Conservation (phyloP, 169 alveolate species). For the Plasmodium vinckei region DNA sequence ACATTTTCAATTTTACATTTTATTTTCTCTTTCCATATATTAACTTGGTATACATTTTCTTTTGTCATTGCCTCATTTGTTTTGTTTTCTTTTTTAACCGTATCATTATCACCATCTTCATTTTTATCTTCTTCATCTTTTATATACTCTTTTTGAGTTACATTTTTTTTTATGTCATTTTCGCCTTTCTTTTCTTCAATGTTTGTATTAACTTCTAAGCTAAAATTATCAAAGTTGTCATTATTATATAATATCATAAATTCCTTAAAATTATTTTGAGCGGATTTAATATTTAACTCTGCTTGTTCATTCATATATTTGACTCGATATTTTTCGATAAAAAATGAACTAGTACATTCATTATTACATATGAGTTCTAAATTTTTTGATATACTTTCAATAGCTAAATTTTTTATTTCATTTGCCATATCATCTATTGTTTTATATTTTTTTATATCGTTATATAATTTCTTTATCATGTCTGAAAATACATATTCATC, state of each 20-base stretch:
- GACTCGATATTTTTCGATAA: conserved; percentile 53
- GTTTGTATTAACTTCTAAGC: conserved; percentile 60
- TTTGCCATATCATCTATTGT: conserved; percentile 69
- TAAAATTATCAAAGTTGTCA: conserved; percentile 53
- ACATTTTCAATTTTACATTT: conserved; percentile 67
- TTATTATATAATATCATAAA: conserved; percentile 58
- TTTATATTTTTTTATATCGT: conserved; percentile 48
- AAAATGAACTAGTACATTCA: conserved; percentile 74
- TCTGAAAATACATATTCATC: conserved; percentile 57
- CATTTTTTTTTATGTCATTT: not conserved
- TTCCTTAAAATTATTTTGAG: conserved; percentile 66
- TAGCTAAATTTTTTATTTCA: conserved; percentile 55
- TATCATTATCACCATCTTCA: not conserved
- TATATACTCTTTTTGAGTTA: not conserved
- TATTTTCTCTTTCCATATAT: conserved; percentile 70
- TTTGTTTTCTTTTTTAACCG: not conserved
- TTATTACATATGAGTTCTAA: conserved; percentile 61
- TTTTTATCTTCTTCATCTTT: conserved; percentile 4
- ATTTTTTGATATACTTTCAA: conserved; percentile 39
- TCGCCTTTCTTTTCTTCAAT: conserved; percentile 2
- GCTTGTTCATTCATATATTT: conserved; percentile 68
- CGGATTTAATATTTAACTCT: conserved; percentile 31
- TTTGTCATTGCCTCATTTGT: not conserved
- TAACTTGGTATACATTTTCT: conserved; percentile 9
- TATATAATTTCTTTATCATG: conserved; percentile 31